Percentiles rank a stretch among this genome's conserved stretches.
These are phyloP conservation scores for Pseudognaphalium luteoalbum DNA, from an alignment of 129 eudicot species.

Conservation along the genomic window DNA sequence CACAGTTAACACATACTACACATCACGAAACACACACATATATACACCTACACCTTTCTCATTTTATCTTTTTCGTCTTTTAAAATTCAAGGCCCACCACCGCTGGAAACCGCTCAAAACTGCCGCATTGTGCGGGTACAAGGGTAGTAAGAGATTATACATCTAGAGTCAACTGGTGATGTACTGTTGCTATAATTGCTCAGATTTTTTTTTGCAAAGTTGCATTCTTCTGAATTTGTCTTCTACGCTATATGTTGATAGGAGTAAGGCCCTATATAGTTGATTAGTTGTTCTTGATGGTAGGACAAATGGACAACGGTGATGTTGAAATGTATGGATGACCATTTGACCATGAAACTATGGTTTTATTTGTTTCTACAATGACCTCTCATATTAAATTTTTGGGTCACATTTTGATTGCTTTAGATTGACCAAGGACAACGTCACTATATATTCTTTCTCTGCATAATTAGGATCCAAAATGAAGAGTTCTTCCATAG, in stretches of 20 bases:
- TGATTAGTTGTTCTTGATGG: background rate
- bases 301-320: background rate
- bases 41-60: background rate
- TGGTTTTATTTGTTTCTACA: background rate
- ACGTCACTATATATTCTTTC: no score
- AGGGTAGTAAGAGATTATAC: background rate
- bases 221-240: no score
- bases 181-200: background rate
- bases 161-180: background rate
- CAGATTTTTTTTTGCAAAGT: background rate
- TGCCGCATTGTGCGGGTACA: background rate
- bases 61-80: no score
- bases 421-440: background rate
- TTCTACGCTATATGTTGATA: background rate
- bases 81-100: no score
- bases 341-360: background rate
- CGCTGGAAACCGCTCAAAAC: no score
- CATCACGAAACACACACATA: no score
- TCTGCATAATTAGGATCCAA: background rate
- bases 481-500: background rate
- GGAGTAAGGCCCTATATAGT: background rate
- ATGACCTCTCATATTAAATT: background rate
- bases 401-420: background rate
- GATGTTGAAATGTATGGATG: background rate
- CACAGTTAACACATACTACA: background rate